Base-by-base conservation (phyloP, 2,329 filamentous ascomycete species). In the Talaromyces sp. region DNA sequence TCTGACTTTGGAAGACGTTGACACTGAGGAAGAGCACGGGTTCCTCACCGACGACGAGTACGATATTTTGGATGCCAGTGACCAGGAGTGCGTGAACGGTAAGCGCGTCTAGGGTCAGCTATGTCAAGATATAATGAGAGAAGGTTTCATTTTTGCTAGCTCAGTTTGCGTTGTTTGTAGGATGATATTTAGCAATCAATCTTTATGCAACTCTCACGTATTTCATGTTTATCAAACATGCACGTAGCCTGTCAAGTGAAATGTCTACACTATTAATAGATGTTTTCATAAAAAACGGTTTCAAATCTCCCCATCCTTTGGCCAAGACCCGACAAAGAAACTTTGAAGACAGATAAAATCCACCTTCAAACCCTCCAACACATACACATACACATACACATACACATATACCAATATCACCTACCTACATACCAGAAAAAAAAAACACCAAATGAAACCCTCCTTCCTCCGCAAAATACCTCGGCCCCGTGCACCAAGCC, bases 41-140 rank as follows among this genome's bases (percentile, higher is more conserved):
- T 97, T 96, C 81, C 78, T 96, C 81, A 97, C 94, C 0, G 94
- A 99, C 65, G 94, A 97, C 74, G 94, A 99, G 78, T 99, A 97
- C 74, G 94, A 99, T 70, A 92, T 97, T 65, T 85, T 97, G 52
- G 92, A 97, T 78, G 93, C 92, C 50, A 96, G 91, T 61, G 93
- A 97, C 66, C 90, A 96, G 74, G 93, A 97, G 73, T 88, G 84
- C 66, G 74, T 85, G 56, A 81, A 82, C 63, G 56, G 46, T n/a
- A 62, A 62, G 56, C 56, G 59, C 17, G 51, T 27, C 4, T 54
- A 24, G n/a, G 19, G 43, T 4, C 43, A 24, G 43, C 43, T 5
- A 14, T 24, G 8, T 19, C 43, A 46, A 46, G 43, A 24, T 19
- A 46, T 46, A 21, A 46, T 19, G 21, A 24, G 11, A 4, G n/a